phyloP scores from a whole-genome alignment of 495 filamentous ascomycete genomes.

The Xylaria acuta region DNA sequence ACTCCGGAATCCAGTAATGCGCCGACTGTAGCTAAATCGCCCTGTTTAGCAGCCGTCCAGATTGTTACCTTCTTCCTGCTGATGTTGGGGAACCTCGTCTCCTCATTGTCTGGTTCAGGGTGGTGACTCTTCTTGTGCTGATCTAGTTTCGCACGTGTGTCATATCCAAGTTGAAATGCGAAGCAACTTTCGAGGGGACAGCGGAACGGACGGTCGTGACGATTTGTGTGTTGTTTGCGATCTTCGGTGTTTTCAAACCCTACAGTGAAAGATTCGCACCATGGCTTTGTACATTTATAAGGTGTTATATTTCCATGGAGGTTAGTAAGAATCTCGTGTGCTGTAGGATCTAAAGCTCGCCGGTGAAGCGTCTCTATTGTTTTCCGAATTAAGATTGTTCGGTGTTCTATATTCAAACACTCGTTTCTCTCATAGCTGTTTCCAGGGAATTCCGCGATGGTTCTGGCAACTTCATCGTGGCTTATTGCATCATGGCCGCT shows the following conservation, averaged over 20 bases:
- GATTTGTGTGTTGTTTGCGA: not conserved
- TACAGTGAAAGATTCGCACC: constrained; percentile 8
- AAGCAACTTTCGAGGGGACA: not conserved
- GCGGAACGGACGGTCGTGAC: constrained; percentile 10
- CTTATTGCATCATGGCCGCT: too few relatives aligned
- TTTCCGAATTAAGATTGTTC: not conserved
- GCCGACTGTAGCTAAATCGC: not conserved
- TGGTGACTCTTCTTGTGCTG: not conserved
- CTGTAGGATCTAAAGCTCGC: not conserved
- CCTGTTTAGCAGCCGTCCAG: not conserved
- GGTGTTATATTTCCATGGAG: not conserved
- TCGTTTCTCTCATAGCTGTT: not conserved
- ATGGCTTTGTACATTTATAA: constrained; percentile 12
- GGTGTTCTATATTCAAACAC: constrained; percentile 1
- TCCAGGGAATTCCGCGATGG: not conserved
- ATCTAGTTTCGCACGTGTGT: not conserved
- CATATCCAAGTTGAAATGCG: constrained; percentile 12
- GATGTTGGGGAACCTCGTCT: not conserved
- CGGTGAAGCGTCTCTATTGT: not conserved
- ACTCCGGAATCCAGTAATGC: not conserved
- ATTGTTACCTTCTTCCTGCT: not conserved
- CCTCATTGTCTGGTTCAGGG: not conserved
- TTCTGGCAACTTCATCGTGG: not conserved
- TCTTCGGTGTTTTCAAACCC: constrained; percentile 7
- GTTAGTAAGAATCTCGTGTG: not conserved